phyloP scores from a whole-genome alignment of 257 asterid genomes.

The Paulownia fortunei region DNA sequence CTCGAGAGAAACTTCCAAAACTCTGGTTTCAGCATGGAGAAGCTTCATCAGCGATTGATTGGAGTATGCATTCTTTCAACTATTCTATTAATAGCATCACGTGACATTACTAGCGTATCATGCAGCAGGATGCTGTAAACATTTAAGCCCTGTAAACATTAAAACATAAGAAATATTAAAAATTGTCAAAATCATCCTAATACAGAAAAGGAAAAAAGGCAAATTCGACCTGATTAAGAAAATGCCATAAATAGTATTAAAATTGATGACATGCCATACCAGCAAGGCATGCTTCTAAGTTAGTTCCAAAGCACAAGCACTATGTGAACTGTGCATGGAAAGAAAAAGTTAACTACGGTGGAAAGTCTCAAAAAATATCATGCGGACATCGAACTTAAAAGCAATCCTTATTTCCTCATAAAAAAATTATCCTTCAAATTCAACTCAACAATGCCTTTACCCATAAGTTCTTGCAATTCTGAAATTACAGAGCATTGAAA shows the following conservation, averaged over 20 bases:
- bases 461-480: background rate
- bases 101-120: constrained; percentile 82
- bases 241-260: background rate
- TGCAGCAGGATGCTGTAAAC: constrained; percentile 93
- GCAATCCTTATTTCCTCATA: background rate
- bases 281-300: background rate
- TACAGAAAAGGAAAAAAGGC: background rate
- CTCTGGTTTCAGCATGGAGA: constrained; percentile 1
- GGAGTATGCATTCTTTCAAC: constrained; percentile 94
- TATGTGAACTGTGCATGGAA: background rate
- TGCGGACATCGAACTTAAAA: background rate
- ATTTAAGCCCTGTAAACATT: constrained; percentile 81
- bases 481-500: background rate
- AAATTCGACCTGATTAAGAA: background rate
- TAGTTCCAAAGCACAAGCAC: background rate
- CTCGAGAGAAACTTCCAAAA: background rate
- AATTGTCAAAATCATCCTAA: background rate
- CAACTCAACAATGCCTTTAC: background rate
- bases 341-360: background rate
- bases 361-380: background rate
- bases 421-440: background rate
- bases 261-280: background rate
- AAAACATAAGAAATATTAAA: no score
- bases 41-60: constrained; percentile 62
- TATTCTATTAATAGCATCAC: constrained; percentile 74